Percentiles rank a stretch among this genome's conserved stretches.
phyloP scores from a whole-genome alignment of 2,329 filamentous ascomycete species.

The Hypomyces perniciosus region DNA sequence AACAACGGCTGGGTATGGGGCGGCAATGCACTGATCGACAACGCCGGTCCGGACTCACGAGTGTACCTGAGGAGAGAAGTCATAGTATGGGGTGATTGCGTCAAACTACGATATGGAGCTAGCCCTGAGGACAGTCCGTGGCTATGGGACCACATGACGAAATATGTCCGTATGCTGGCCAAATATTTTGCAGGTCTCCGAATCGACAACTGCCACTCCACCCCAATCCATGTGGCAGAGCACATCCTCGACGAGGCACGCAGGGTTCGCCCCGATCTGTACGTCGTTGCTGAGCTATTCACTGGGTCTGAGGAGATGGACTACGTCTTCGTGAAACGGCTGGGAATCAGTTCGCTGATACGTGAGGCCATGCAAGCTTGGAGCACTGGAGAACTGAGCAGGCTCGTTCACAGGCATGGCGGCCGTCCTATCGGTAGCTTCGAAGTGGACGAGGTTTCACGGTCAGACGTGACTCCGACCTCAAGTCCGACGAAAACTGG shows the following conservation, averaged over 20 bases:
- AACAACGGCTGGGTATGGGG: slow-evolving; percentile 99
- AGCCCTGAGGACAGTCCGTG: slow-evolving; percentile 81
- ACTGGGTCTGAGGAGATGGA: slow-evolving; percentile 94
- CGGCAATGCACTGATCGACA: slow-evolving; percentile 87
- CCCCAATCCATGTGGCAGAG: slow-evolving; percentile 88
- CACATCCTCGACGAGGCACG: slow-evolving; percentile 93
- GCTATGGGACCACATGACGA: slow-evolving; percentile 93
- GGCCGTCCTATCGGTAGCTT: slow-evolving; percentile 95
- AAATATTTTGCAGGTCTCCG: slow-evolving; percentile 94
- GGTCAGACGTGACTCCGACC: slow-evolving; percentile 42
- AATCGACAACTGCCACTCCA: slow-evolving; percentile 98
- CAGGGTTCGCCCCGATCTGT: slow-evolving; percentile 76
- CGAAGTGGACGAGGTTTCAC: slow-evolving; percentile 80
- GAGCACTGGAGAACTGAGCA: slow-evolving; percentile 88
- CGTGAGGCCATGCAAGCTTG: slow-evolving; percentile 98
- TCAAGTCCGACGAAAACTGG: slow-evolving; percentile 23
- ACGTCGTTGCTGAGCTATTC: slow-evolving; percentile 92
- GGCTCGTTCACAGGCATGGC: slow-evolving; percentile 87
- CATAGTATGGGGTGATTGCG: slow-evolving; percentile 97
- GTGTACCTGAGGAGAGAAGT: slow-evolving; percentile 96
- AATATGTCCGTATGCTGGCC: slow-evolving; percentile 85
- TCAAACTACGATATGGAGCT: slow-evolving; percentile 86
- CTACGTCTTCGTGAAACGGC: slow-evolving; percentile 87
- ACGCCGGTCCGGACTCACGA: slow-evolving; percentile 80
- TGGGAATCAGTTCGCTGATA: slow-evolving; percentile 87